Percentiles rank a stretch among this genome's conserved stretches.
Conservation (phyloP, 2,329 filamentous ascomycete species). For the Cephalotrichum gorgonifer region DNA sequence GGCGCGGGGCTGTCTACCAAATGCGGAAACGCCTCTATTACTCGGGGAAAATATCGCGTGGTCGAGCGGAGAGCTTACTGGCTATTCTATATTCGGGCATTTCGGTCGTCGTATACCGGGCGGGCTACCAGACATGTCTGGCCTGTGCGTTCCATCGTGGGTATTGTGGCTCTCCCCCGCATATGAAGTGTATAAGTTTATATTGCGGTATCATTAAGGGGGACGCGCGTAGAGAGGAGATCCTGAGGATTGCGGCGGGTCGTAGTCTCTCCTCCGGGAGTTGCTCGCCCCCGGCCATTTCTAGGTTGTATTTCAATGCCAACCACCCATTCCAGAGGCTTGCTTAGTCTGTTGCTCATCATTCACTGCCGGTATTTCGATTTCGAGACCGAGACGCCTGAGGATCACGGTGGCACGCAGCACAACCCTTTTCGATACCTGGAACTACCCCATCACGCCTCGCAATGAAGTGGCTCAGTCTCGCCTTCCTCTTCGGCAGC, state of each 20-base stretch:
- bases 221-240: background rate
- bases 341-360: no score
- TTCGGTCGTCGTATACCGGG: no score
- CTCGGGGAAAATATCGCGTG: background rate
- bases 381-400: no score
- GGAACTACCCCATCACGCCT: background rate
- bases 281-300: no score
- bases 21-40: background rate
- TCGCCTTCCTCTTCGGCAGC: background rate
- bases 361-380: background rate
- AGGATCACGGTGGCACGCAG: no score
- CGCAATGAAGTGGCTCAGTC: constrained; percentile 3
- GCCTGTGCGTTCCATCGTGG: no score
- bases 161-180: no score
- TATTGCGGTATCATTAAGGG: background rate
- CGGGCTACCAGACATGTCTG: no score
- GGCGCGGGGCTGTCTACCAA: background rate
- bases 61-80: background rate
- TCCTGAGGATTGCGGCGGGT: background rate
- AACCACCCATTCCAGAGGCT: no score
- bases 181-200: background rate
- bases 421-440: background rate
- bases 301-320: no score
- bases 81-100: background rate
- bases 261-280: no score